Evolutionary conservation across 2,329 filamentous ascomycete species (phyloP).

Genomic region (Fusarium secorum): DNA sequence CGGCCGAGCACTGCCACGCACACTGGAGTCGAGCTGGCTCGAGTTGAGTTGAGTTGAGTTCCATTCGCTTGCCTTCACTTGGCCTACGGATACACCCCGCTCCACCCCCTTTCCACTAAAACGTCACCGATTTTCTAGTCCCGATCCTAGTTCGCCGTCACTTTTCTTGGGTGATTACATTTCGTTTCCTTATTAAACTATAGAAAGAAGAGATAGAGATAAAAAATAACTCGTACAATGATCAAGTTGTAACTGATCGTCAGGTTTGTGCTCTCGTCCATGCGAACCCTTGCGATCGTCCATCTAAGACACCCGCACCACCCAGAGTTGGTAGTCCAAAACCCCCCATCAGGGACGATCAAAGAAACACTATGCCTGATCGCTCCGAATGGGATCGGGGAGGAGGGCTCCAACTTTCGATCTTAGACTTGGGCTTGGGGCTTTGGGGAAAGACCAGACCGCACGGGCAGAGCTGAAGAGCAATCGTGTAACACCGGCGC

Average conservation of each 20-base stretch:
- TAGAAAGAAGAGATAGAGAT: background rate
- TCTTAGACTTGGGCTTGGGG: background rate
- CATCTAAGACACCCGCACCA: constrained; percentile 5
- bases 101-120: constrained; percentile 16
- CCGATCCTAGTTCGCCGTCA: constrained; percentile 20
- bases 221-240: background rate
- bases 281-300: constrained; percentile 4
- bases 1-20: constrained; percentile 39
- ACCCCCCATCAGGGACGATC: background rate
- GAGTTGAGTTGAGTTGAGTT: background rate
- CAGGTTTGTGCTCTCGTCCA: constrained; percentile 15
- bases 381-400: constrained; percentile 21
- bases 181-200: constrained; percentile 17
- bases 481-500: constrained; percentile 25
- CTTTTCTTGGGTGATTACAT: constrained; percentile 3
- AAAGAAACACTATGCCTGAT: constrained; percentile 7
- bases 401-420: constrained; percentile 8
- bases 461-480: constrained; percentile 8
- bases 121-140: constrained; percentile 29
- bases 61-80: background rate
- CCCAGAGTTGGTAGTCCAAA: background rate
- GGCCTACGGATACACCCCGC: background rate
- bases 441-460: background rate
- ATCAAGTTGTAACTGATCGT: background rate
- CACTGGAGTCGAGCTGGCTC: background rate